Base-by-base conservation (phyloP, 73 alveolate species). In the Paramecium caudatum region DNA sequence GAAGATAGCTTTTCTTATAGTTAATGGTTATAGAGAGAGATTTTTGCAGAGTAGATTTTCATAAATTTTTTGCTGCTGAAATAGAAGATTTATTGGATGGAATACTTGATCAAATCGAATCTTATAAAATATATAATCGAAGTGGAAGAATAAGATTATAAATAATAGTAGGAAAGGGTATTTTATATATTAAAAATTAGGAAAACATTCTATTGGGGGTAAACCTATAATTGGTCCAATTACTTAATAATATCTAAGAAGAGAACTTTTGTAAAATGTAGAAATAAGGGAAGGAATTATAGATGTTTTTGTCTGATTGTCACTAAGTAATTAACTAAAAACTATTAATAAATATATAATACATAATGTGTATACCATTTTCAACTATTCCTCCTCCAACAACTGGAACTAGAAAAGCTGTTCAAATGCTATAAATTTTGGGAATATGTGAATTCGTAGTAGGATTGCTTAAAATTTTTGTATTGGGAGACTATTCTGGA, bases 381-480 rank as follows among this genome's bases (percentile, higher is more conserved):
- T 45, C 36, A 45, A 21, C 88, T 5, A 74, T 74, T 19, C 69
- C 62, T 21, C 88, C 88, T 21, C 88, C 88, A 17, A 74, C 88
- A 8, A 4, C 36, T 41, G 88, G 88, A 15, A 41, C 88, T 2
- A 74, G 32, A 45, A 74, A n/a, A 37, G 88, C 88, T 34, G 88
- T 74, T 74, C 21, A 19, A n/a, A 37, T 36, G 88, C 32, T 74
- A 41, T 27, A 74, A 45, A 2, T 39, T n/a, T 74, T 74, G 37
- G 88, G 55, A 0, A 47, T 74, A 21, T 15, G 55, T 27, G 17
- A 74, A 43, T 30, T 23, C 19, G 65, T 74, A n/a, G 88, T 45
- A 36, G 65, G 43, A 6, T 17, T 74, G 45, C 17, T 74, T 12
- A 41, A 74, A 74, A 15, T 74, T 4, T 27, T 74, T 45, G 65